Evolutionary conservation across 2,329 filamentous ascomycete genomes (phyloP), one percentile per base, ranked within the genome.

Genomic region (Tolypocladium ophioglossoides): DNA sequence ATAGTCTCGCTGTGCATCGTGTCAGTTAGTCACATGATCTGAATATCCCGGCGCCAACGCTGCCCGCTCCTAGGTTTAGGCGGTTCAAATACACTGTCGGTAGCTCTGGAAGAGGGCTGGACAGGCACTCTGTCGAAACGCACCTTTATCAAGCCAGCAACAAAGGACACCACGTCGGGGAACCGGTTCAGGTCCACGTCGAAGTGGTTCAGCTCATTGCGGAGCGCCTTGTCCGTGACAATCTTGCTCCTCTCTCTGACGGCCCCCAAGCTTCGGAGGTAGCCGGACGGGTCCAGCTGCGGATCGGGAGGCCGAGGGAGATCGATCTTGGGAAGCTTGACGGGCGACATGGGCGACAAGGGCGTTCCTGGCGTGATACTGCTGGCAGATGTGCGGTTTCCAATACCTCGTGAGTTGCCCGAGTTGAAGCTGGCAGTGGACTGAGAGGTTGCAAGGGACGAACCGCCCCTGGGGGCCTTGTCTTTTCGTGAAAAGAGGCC

Each of bases 101-200:
- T 37, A 41, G 22, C 38, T 39, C 30, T n/a, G 48, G 52, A 30
- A n/a, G 49, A 18, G 38, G 51, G 14, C 35, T 18, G 30, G 7
- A 27, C 10, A 4, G 39, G 18, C 30, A 27, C 32, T 37, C 6
- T 12, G 37, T 38, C 24, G 9, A 49, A 44, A 57, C 78, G 61
- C 74, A 91, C 91, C 86, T 95, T 96, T 75, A 96, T 95, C 59
- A 96, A 92, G 41, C 87, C 85, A n/a, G 92, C 85, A 11, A 96
- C 87, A 68, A 95, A 96, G 47, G 80, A 80, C 16, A 91, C 89
- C 1, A 92, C 92, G 59, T 92, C 87, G 48, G 78, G 72, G 68
- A 96, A 92, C 71, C 92, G 95, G 71, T 71, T 72, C 78, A 91
- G 83, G 70, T 96, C 91, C 50, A 96, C 90, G 59, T 89, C 86